A percentile compares a stretch with the other conserved stretches of the same genome.
These are phyloP conservation scores for Salpingoeca rosetta DNA, from an alignment of 78 protist species.

Conservation along the genomic window DNA sequence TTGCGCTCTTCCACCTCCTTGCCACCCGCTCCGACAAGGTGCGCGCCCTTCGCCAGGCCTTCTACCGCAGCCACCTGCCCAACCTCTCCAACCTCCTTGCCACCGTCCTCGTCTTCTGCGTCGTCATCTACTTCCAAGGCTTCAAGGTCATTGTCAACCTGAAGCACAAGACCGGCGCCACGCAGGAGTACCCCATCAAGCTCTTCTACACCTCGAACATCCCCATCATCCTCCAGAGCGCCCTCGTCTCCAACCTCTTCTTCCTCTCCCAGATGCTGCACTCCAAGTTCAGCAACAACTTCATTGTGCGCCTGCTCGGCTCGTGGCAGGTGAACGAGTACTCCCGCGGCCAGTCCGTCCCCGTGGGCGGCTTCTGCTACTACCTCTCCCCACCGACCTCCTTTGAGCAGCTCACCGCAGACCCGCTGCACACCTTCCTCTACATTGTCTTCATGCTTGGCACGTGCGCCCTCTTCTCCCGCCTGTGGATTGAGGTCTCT, in stretches of 20 bases:
- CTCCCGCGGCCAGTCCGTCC: constrained; percentile 19
- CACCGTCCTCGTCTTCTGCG: constrained; percentile 91
- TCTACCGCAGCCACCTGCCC: constrained; percentile 96
- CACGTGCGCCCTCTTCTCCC: constrained; percentile 97
- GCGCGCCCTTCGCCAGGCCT: constrained; percentile 94
- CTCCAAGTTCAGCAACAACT: constrained; percentile 79
- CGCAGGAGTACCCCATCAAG: constrained; percentile 90
- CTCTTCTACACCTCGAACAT: constrained; percentile 99
- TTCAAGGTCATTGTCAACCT: constrained; percentile 92
- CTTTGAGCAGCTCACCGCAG: constrained; percentile 47
- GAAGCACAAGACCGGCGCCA: constrained; percentile 24
- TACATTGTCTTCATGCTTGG: constrained; percentile 89
- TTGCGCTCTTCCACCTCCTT: constrained; percentile 94
- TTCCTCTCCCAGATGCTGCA: constrained; percentile 94
- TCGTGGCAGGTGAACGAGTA: constrained; percentile 64
- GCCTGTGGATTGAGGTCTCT: constrained; percentile 86
- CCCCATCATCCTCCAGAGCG: constrained; percentile 98
- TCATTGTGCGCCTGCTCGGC: constrained; percentile 85
- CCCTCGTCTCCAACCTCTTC: constrained; percentile 90
- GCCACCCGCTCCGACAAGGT: constrained; percentile 76
- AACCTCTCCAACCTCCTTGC: constrained; percentile 96
- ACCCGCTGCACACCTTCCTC: constrained; percentile 94
- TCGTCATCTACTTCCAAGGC: constrained; percentile 96
- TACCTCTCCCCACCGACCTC: constrained; percentile 93
- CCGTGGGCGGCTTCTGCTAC: constrained; percentile 95